Evolutionary conservation across 148 eudicot genomes (phyloP), one percentile per base, ranked within the genome.

Genomic region (Salicornia ramosissima): DNA sequence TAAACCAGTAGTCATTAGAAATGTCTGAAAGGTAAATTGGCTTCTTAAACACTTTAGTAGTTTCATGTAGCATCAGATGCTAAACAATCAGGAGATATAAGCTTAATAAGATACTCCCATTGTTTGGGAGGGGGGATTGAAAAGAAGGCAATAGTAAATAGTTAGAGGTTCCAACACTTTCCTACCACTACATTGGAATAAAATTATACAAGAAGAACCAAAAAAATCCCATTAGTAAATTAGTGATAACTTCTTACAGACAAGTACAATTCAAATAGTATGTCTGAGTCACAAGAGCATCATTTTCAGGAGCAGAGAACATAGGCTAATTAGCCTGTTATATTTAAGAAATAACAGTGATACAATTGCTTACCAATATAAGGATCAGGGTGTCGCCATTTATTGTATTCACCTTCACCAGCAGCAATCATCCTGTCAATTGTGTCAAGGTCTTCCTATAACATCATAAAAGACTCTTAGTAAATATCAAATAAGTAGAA

Each of bases 381-480:
- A 80, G 97, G 99, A 86, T 94, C 99, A 77, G 99, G 99, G 73
- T 94, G 99, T 61, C 93, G 71, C 84, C 86, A 94, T 77, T 91
- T 94, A 53, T 88, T 81, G 77, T 91, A 74, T 46, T 72, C 40
- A 74, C 97, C 86, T 81, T 91, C 99, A 52, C 91, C 97, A 69
- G 74, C 77, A 78, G 83, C 90, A 39, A 91, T 91, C 88, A 94
- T 68, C 72, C 87, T 80, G 75, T 91, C 99, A 78, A 91, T 94
- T 19, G 90, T 78, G 70, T 91, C 96, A 46, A 85, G 71, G 78
- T 89, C 91, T 77, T 87, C 87, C 99, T 91, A 82, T 56, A 73
- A 73, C 47, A 21, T 62, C 72, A 71, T 59, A 31, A 80, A 43
- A 58, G 42, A 67, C 19, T 14, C 52, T 25, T 0, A 4, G 26